Evolutionary conservation across 352 stramenopile genomes (phyloP), one percentile per base, ranked within the genome.

Genomic region (Pythium insidiosum): DNA sequence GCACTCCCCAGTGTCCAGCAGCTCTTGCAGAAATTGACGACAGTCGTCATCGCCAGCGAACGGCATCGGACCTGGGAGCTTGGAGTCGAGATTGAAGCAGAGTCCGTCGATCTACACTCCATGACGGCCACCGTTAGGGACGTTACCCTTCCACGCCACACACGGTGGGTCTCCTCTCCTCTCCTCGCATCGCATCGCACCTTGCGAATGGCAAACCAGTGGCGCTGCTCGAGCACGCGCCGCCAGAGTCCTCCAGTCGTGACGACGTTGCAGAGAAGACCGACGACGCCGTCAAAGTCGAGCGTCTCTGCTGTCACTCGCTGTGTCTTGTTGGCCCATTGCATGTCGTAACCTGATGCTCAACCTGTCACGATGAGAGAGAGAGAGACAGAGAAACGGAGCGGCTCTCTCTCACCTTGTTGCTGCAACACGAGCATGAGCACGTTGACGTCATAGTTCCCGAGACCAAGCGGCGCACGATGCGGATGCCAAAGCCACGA

Each of bases 361-460:
- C 28, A 33, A 15, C 28, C 9, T 15, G 28, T 33, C n/a, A n/a
- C n/a, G n/a, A n/a, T n/a, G n/a, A n/a, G n/a, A n/a, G n/a, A n/a
- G n/a, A n/a, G n/a, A n/a, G n/a, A n/a, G n/a, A n/a, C n/a, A n/a
- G n/a, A n/a, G n/a, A n/a, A n/a, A n/a, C n/a, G n/a, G n/a, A n/a
- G n/a, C n/a, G n/a, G n/a, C n/a, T n/a, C n/a, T n/a, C n/a, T n/a
- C 15, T 33, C 9, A 88, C 79, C 76, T 67, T 73, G 61, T 45
- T 69, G 36, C 26, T 86, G 61, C 19, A 92, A 43, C 30, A 67
- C 72, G 30, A 74, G 40, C 31, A 70, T 86, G 29, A 92, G 61
- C 36, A 68, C 74, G 38, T 92, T 88, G 23, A 92, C 66, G 38
- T 88, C 74, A 47, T 89, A 92, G 49, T 92, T 92, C 2, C 80